These are phyloP conservation scores for Chiua sp. DNA, from an alignment of 1,284 basidiomycete species.

Conservation along the genomic window DNA sequence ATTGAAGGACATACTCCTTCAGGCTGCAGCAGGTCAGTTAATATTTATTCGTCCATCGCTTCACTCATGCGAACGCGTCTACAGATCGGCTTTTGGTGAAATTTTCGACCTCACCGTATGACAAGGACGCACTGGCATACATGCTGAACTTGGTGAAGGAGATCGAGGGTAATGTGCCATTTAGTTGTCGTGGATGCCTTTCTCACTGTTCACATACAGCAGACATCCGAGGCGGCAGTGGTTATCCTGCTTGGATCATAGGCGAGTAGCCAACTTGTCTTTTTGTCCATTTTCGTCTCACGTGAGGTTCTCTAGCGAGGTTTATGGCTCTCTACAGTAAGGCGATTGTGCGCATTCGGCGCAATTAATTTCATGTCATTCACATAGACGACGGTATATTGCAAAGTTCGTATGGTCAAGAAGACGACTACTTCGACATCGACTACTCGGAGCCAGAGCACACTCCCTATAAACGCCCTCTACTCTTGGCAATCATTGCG, in stretches of 20 bases:
- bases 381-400: constrained; percentile 32
- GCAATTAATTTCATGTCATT: neutral
- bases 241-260: constrained; percentile 31
- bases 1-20: constrained; percentile 30
- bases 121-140: constrained; percentile 23
- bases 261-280: constrained; percentile 16
- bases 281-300: neutral
- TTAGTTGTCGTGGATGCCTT: neutral
- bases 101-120: constrained; percentile 38
- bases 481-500: constrained; percentile 22
- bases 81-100: constrained; percentile 36
- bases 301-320: constrained; percentile 18
- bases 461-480: constrained; percentile 25
- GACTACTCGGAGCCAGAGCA: constrained; percentile 19
- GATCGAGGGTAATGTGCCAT: constrained; percentile 21
- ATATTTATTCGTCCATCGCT: neutral
- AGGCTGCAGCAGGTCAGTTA: constrained; percentile 34
- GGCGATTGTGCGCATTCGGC: neutral
- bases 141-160: constrained; percentile 37
- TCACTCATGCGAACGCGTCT: neutral
- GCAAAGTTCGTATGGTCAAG: constrained; percentile 36
- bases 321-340: constrained; percentile 38
- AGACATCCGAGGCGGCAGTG: constrained; percentile 10
- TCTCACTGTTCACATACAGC: constrained; percentile 3
- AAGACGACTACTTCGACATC: constrained; percentile 37